Evolutionary conservation across 179 eudicot species (phyloP), one percentile per base, ranked within the genome.

Genomic region (Spinacia oleracea): DNA sequence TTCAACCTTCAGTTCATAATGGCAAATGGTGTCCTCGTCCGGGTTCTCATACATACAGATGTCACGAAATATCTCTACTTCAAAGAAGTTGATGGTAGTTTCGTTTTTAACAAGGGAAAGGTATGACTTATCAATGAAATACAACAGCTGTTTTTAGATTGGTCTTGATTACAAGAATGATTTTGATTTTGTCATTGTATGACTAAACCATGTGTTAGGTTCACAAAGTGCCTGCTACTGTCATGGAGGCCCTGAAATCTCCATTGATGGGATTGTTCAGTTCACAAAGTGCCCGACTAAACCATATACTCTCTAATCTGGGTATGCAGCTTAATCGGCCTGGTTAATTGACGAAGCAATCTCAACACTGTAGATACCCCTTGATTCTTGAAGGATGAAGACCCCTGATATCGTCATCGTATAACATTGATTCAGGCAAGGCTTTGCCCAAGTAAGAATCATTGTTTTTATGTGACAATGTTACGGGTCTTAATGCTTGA

Each of bases 51-150:
- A 79, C 97, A 91, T 74, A 86, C 97, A 2, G 85, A 90, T 79
- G 97, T 93, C 72, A 93, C 97, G 9, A 93, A 91, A 84, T 91
- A 93, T 81, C 90, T 93, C 27, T 87, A 89, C 74, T 93, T 93
- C 77, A 93, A 93, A 84, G 97, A 96, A 31, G 96, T 93, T 25
- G 97, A 93, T 79, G 96, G 96, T 72, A 91, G 97, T 83, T 93
- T 86, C 77, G 97, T 93, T 51, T 93, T 89, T 90, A 91, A 91
- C 84, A 91, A 90, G 70, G 91, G 94, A 73, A 93, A 93, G 93
- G 97, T 91, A 80, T 18, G 45, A 9, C 29, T 70, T 32, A 9
- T 46, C 15, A 11, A 72, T 72, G 18, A 20, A 34, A 18, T 51
- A 18, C 23, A 2, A 45, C 23, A 32, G n/a, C 45, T 31, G 43